Evolutionary conservation across 768 basidiomycete genomes (phyloP).

Genomic region (Hericium rajendrae): DNA sequence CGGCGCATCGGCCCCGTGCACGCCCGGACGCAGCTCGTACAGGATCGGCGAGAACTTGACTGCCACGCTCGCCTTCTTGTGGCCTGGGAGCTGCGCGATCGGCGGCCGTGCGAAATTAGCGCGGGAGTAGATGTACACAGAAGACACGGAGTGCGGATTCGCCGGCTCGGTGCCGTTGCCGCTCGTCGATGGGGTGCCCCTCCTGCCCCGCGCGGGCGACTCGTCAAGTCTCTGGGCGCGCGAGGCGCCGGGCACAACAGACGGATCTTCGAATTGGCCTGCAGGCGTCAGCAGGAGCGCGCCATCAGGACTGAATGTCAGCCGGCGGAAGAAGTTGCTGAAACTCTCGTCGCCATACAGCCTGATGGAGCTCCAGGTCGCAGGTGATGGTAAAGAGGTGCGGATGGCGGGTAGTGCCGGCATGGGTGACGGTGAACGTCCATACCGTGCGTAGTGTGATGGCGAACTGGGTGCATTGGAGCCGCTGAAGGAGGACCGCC

Average conservation of each 20-base stretch:
- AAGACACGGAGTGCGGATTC: slow-evolving; percentile 35
- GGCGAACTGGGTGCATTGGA: slow-evolving; percentile 77
- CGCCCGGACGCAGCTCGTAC: slow-evolving; percentile 74
- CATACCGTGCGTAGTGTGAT: slow-evolving; percentile 47
- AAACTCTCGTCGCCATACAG: slow-evolving; percentile 94
- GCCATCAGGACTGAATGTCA: slow-evolving; percentile 94
- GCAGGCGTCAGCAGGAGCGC: slow-evolving; percentile 90
- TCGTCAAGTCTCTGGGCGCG: slow-evolving; percentile 19
- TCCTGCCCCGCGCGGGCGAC: slow-evolving; percentile 45
- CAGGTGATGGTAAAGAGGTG: slow-evolving; percentile 38
- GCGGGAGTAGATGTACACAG: slow-evolving; percentile 92
- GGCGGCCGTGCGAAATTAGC: slow-evolving; percentile 91
- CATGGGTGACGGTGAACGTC: slow-evolving; percentile 82
- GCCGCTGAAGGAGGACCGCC: slow-evolving; percentile 61
- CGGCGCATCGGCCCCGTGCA: slow-evolving; percentile 25
- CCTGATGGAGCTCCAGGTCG: slow-evolving; percentile 59
- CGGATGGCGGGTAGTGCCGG: slow-evolving; percentile 91
- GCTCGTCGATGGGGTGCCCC: slow-evolving; percentile 35
- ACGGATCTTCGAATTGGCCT: slow-evolving; percentile 93
- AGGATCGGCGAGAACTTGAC: slow-evolving; percentile 90
- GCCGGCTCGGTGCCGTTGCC: slow-evolving; percentile 19
- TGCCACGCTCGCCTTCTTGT: slow-evolving; percentile 91
- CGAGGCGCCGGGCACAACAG: slow-evolving; percentile 36
- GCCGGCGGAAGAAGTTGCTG: slow-evolving; percentile 90
- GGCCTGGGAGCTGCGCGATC: slow-evolving; percentile 89